Evolutionary conservation across 2,329 filamentous ascomycete genomes (phyloP), one percentile per base, ranked within the genome.

Genomic region (Esteya vermicola): DNA sequence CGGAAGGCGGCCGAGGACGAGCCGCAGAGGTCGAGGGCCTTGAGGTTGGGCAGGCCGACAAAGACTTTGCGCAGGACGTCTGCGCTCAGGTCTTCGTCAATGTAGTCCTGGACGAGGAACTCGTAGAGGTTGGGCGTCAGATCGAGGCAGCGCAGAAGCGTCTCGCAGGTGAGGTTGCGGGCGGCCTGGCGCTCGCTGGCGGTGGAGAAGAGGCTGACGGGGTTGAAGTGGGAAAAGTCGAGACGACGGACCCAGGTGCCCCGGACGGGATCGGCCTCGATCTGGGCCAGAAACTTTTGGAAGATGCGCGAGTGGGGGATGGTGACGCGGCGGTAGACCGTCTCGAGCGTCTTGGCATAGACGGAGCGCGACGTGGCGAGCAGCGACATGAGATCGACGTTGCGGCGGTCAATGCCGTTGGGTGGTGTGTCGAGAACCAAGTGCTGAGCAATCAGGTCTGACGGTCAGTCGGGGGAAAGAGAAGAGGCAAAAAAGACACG

Each of bases 161-260:
- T 89, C 53, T 75, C 72, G 13, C 79, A 67, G 18, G 83, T 89
- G 51, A 91, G 58, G 59, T 88, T 86, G 53, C 75, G 75, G 42
- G 83, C 83, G 57, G 81, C 72, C 19, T 72, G 70, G 43, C 84
- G 78, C 68, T 85, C 80, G 56, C 77, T 75, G 48, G 77, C 79
- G 14, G 80, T 85, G 45, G 74, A 72, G 53, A 86, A 85, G 47
- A 85, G 67, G 41, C 81, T 80, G 40, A 81, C 76, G 19, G 82
- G 83, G 55, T 85, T 88, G 60, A 88, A 88, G 63, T 88, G 83
- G 46, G 81, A 86, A 52, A 91, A 88, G 60, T 91, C 84, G 34
- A 89, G 64, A 38, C 84, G 78, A 43, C 81, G 76, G 33, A 89
- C 81, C 50, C 88, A 75, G 31, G 75, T 79, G 34, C 83, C 84